A percentile compares a stretch with the other conserved stretches of the same genome.
Evolutionary conservation across 345 rosid species (phyloP).

Genomic region (Brassica incana): DNA sequence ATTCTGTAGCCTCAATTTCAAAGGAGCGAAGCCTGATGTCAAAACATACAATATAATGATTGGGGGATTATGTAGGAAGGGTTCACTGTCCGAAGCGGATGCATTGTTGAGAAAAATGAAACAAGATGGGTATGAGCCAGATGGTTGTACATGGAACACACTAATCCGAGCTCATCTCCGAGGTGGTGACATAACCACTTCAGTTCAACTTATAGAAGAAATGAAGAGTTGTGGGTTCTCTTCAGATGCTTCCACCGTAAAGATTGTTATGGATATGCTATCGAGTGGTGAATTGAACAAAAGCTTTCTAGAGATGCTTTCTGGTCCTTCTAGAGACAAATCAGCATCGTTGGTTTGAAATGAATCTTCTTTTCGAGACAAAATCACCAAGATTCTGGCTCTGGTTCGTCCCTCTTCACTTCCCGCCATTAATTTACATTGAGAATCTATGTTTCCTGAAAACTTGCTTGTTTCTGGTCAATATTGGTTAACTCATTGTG

Average conservation of each 20-base stretch:
- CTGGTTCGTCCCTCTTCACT: slow-evolving; percentile 46
- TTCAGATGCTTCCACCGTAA: neutral
- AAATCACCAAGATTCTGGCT: neutral
- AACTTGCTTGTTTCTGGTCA: neutral
- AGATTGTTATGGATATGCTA: neutral
- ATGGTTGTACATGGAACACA: neutral
- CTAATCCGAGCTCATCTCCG: neutral
- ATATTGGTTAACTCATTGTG: slow-evolving; percentile 3
- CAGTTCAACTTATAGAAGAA: neutral
- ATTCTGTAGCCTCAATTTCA: neutral
- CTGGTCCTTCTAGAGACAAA: neutral
- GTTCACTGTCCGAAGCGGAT: neutral
- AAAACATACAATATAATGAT: slow-evolving; percentile 18
- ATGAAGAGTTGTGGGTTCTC: neutral
- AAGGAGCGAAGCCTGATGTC: slow-evolving; percentile 29
- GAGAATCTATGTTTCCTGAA: no score
- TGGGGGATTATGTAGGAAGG: neutral
- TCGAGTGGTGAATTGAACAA: neutral
- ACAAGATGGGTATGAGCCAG: neutral
- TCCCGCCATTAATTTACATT: slow-evolving; percentile 5
- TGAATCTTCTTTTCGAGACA: neutral
- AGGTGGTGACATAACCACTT: neutral
- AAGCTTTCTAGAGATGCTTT: neutral
- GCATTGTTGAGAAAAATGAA: neutral
- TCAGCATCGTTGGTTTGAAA: neutral